Conservation (phyloP, 2,329 filamentous ascomycete species). For the Emergomyces orientalis region DNA sequence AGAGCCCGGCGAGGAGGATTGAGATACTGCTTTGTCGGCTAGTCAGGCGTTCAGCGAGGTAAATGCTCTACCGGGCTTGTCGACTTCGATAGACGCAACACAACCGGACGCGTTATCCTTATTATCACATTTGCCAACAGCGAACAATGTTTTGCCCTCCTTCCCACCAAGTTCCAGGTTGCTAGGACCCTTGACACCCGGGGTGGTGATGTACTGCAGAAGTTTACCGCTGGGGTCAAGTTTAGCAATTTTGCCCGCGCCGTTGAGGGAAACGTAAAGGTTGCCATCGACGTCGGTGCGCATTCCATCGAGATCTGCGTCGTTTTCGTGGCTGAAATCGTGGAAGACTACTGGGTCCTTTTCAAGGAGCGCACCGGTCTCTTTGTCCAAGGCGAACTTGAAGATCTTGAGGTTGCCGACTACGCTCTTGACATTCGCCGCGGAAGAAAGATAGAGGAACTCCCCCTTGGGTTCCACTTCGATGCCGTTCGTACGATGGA, state of each 20-base stretch:
- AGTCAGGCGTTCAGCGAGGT: neutral
- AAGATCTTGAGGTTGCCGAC: neutral
- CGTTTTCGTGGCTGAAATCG: neutral
- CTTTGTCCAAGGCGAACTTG: slow-evolving; percentile 4
- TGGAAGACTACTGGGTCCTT: neutral
- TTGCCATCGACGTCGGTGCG: slow-evolving; percentile 7
- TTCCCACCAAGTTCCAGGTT: slow-evolving; percentile 5
- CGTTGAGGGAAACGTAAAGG: slow-evolving; percentile 4
- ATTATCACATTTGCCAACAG: slow-evolving; percentile 2
- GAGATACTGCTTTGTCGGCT: neutral
- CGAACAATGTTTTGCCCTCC: slow-evolving; percentile 4
- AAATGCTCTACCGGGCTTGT: slow-evolving; percentile 2
- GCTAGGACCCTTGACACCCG: slow-evolving; percentile 1
- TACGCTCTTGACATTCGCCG: neutral
- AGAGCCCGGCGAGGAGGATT: neutral
- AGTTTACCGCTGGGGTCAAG: slow-evolving; percentile 2
- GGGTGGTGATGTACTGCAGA: neutral
- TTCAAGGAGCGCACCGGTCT: neutral
- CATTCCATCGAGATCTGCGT: slow-evolving; percentile 7
- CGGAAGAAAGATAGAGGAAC: slow-evolving; percentile 6
- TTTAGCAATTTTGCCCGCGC: neutral
- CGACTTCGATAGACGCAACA: neutral
- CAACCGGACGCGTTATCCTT: neutral
- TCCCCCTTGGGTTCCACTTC: slow-evolving; percentile 4
- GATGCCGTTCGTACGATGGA: slow-evolving; percentile 8